Evolutionary conservation across 2,329 filamentous ascomycete genomes (phyloP), one percentile per base, ranked within the genome.

Genomic region (Coniochaeta sp.): DNA sequence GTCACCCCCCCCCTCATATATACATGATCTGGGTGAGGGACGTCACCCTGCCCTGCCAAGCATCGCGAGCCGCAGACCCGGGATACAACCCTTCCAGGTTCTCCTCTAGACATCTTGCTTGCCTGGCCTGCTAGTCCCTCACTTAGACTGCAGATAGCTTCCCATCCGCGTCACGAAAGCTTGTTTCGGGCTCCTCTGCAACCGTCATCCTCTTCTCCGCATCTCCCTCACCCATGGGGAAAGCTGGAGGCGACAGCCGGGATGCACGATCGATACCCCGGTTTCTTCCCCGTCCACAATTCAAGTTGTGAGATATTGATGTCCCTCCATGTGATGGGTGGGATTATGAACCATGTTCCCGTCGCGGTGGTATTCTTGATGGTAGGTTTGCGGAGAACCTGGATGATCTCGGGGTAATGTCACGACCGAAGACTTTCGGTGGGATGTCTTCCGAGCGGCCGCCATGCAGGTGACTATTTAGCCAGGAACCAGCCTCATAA

Each of bases 371-470:
- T 26, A 48, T 28, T 8, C 30, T 8, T 48, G 38, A 13, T 22
- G 18, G 3, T 42, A 14, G n/a, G 38, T 42, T 26, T 42, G 45
- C 45, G 45, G 45, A 48, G 45, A 48, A 31, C 45, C 24, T 48
- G 45, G 45, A 31, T 48, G 28, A 48, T 30, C 45, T 48, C 45
- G 45, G 45, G 45, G 28, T 48, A 48, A 48, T 31, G 24, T 48
- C 14, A 18, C 28, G 45, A 48, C 45, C 38, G 38, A 42, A 24
- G 38, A 22, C 33, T 22, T 42, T 42, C 38, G 38, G 38, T 26
- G 38, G 38, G n/a, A 14, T 42, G 38, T 42, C 38, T 26, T 42
- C 38, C 38, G 38, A 42, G 38, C n/a, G n/a, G 18, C 38, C 38
- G 20, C 14, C 35, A 22, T 22, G 9, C 12, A 12, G 27, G 35